Evolutionary conservation across 768 basidiomycete genomes (phyloP), one percentile per base, ranked within the genome.

Genomic region (Hypholoma sublateritium): DNA sequence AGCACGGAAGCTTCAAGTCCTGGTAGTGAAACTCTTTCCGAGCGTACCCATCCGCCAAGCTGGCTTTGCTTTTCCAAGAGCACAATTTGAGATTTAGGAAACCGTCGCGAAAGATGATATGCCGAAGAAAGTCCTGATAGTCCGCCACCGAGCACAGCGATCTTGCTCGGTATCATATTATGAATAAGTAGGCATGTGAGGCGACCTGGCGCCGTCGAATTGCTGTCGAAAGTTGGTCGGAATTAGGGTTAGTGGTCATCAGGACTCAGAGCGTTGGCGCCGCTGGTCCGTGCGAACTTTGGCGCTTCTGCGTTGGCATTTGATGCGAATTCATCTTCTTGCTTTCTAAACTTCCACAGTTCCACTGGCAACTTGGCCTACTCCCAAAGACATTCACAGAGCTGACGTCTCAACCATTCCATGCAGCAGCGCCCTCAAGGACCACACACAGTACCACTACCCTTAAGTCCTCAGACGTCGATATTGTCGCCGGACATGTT

Each of bases 1-100:
- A 91, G 67, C 9, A 94, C 78, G 4, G 70, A 65, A 4, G 42
- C 50, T 19, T 50, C 51, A 4, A 60, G 47, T 32, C 61, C 50
- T 5, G 64, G 65, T 8, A 90, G 61, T 7, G 72, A 61, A 19
- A 87, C 76, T 16, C 80, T 78, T 55, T 85, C 79, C 48, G 82
- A 89, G 51, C 74, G 77, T 0, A 93, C 81, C 95, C 95, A 98
- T n/a, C 96, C 96, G 12, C 96, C 96, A 4, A 89, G 69, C 2
- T 84, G 76, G 1, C 70, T 48, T 7, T 82, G 72, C 59, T 77
- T 82, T 63, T 98, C 95, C 24, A 95, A 60, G 12, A 98, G 65
- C 1, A 85, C 81, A 56, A 97, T 82, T 8, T 71, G 74, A 0
- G 81, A 62, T 9, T 69, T 61, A 0, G 89, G 87, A 60, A 89